Conservation (phyloP, 352 stramenopile species). For the Thraustochytrium striatum region DNA sequence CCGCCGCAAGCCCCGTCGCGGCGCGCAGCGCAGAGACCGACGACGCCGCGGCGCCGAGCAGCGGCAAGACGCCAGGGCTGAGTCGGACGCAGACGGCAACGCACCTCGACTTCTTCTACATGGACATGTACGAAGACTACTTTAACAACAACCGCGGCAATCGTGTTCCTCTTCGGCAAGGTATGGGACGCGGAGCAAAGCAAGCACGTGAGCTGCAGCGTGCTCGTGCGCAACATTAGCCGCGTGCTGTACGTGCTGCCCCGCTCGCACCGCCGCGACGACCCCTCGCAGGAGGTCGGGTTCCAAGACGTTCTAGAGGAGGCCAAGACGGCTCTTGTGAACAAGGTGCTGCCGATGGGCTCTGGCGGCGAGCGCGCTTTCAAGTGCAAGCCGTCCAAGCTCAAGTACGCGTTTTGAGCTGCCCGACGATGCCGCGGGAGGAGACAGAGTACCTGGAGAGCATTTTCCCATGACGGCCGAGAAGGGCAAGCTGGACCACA, state of each 20-base stretch:
- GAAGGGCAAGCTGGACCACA: conserved; percentile 63
- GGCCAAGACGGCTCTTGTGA: conserved; percentile 78
- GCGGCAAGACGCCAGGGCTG: background rate
- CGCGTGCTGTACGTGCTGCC: conserved; percentile 91
- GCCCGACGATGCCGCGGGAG: conserved; percentile 80
- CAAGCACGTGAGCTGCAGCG: conserved; percentile 87
- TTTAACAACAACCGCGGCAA: conserved; percentile 72
- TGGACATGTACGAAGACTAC: conserved; percentile 76
- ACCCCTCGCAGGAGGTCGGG: conserved; percentile 55
- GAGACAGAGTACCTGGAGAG: conserved; percentile 95
- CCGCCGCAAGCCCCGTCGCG: background rate
- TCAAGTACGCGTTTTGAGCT: conserved; percentile 97
- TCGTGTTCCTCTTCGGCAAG: conserved; percentile 90
- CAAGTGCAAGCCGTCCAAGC: conserved; percentile 86
- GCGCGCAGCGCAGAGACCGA: background rate
- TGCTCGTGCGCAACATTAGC: conserved; percentile 88
- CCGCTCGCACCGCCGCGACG: conserved; percentile 54
- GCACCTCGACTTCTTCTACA: conserved; percentile 31
- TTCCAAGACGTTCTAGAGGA: conserved; percentile 80
- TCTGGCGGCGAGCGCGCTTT: conserved; percentile 74
- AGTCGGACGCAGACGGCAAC: background rate
- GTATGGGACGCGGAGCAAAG: conserved; percentile 54
- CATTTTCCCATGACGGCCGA: conserved; percentile 73
- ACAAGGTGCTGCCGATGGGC: conserved; percentile 78
- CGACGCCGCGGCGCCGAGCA: background rate